Evolutionary conservation across 2,329 filamentous ascomycete species (phyloP), one percentile per base, ranked within the genome.

Genomic region (Aureobasidium mangrovei): DNA sequence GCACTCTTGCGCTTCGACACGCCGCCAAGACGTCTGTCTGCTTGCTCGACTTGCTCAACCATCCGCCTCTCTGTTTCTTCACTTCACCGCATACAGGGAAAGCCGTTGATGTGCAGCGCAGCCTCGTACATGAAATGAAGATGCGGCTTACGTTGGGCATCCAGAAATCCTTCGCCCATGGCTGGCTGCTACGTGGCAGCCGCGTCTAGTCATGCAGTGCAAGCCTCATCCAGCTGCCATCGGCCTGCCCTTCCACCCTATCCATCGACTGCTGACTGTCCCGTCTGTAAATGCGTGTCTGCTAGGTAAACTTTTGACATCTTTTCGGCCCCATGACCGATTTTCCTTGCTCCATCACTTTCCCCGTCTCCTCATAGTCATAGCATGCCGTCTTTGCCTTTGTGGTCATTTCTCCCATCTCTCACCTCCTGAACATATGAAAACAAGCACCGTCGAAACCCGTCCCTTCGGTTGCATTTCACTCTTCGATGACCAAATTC

Each of bases 151-250:
- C 41, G 41, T 43, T 43, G 35, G 27, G 7, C 35, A n/a, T 4
- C 27, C 26, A 26, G 4, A 24, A 4, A 8, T 24, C 4, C 18
- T 24, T n/a, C 36, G 45, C 26, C 33, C 35, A 24, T 36, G 31
- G 35, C 26, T 10, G 27, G 7, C 12, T 40, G 12, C 7, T 31
- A 26, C 36, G 46, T 40, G 27, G 46, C 28, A 39, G 46, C 46
- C 12, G 46, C 32, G 27, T 26, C 46, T 40, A 49, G 32, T 8
- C 35, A 49, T 49, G 46, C 36, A 40, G 46, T 40, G 36, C 46
- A 39, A 40, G 46, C 36, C 36, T 40, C 8, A 8, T 28, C 2
- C 12, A 24, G 10, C 26, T 45, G 8, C 45, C 28, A 31, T 29
- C 35, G 26, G 27, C 45, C 46, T 38, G 26, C 45, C 24, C 32